Conservation (phyloP, 139 green algal genomes). For the Prasinococcaceae sp. region DNA sequence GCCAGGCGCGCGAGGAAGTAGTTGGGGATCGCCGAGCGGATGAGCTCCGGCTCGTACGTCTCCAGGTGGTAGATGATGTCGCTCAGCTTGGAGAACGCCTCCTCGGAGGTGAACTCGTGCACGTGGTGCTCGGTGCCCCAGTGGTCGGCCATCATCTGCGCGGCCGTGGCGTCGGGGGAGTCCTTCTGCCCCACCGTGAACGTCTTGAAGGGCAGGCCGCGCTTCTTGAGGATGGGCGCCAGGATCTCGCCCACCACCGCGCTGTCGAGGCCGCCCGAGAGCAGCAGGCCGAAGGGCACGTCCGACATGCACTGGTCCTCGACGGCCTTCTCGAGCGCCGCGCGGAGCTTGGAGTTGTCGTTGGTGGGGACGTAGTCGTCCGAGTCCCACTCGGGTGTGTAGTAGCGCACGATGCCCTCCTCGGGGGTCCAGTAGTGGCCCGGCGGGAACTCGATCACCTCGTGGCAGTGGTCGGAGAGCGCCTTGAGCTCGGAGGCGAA, state of each 20-base stretch:
- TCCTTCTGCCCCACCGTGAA: slow-evolving; percentile 44
- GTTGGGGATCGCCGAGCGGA: slow-evolving; percentile 88
- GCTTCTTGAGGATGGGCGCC: slow-evolving; percentile 25
- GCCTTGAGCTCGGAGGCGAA: slow-evolving; percentile 93
- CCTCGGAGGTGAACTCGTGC: slow-evolving; percentile 89
- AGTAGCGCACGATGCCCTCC: slow-evolving; percentile 12
- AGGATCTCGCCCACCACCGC: slow-evolving; percentile 87
- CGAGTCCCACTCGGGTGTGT: slow-evolving; percentile 8
- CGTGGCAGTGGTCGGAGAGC: slow-evolving; percentile 26
- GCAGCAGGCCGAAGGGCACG: slow-evolving; percentile 78
- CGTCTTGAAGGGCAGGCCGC: background rate
- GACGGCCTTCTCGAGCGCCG: slow-evolving; percentile 36
- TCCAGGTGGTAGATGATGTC: slow-evolving; percentile 95
- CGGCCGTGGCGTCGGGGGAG: slow-evolving; percentile 80
- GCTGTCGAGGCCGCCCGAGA: slow-evolving; percentile 76
- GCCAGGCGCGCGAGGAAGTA: slow-evolving; percentile 94
- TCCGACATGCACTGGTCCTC: slow-evolving; percentile 92
- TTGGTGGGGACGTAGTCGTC: background rate
- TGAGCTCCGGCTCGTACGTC: slow-evolving; percentile 55
- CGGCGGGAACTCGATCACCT: slow-evolving; percentile 58
- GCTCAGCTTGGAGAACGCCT: slow-evolving; percentile 84
- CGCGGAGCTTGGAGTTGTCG: slow-evolving; percentile 10
- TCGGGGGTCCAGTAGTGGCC: slow-evolving; percentile 29
- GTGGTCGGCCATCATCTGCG: slow-evolving; percentile 68
- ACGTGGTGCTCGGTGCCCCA: slow-evolving; percentile 90